phyloP scores from a whole-genome alignment of 495 filamentous ascomycete genomes.

The Penicillium salamii region DNA sequence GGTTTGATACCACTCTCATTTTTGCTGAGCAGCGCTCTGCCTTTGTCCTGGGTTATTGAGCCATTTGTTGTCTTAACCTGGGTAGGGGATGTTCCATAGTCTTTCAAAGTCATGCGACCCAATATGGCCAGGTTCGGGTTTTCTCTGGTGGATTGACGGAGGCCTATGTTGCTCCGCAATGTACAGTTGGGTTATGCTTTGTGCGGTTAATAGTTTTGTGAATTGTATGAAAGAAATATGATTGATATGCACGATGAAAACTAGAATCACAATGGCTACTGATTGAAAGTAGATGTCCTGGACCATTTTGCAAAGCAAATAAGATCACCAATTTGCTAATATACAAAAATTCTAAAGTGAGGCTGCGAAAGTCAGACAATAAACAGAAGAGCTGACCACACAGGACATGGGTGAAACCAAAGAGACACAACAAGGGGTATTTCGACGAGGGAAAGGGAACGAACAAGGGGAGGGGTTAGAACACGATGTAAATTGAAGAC shows the following conservation, averaged over 20 bases:
- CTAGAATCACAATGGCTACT: background rate
- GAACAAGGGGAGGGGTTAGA: background rate
- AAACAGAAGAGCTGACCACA: slow-evolving; percentile 18
- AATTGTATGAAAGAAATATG: too few relatives aligned
- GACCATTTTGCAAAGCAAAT: background rate
- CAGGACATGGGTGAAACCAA: slow-evolving; percentile 14
- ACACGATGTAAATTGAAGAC: background rate
- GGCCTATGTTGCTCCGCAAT: too few relatives aligned
- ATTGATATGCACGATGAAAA: background rate
- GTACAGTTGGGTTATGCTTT: too few relatives aligned
- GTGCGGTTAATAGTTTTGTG: too few relatives aligned
- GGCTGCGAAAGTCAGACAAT: slow-evolving; percentile 11
- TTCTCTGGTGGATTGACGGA: too few relatives aligned
- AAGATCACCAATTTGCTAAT: slow-evolving; percentile 25
- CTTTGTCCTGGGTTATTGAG: background rate
- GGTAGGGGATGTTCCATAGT: too few relatives aligned
- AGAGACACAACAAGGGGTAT: slow-evolving; percentile 20
- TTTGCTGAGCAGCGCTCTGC: slow-evolving; percentile 10
- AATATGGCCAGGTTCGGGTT: too few relatives aligned
- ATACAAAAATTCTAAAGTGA: slow-evolving; percentile 38
- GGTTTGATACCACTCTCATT: slow-evolving; percentile 16
- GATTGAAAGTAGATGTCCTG: background rate
- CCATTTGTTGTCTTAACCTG: slow-evolving; percentile 5
- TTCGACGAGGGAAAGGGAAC: slow-evolving; percentile 9
- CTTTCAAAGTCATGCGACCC: too few relatives aligned